Base-by-base conservation (phyloP, 1,139 yeast species). In the Hanseniaspora gamundiae region DNA sequence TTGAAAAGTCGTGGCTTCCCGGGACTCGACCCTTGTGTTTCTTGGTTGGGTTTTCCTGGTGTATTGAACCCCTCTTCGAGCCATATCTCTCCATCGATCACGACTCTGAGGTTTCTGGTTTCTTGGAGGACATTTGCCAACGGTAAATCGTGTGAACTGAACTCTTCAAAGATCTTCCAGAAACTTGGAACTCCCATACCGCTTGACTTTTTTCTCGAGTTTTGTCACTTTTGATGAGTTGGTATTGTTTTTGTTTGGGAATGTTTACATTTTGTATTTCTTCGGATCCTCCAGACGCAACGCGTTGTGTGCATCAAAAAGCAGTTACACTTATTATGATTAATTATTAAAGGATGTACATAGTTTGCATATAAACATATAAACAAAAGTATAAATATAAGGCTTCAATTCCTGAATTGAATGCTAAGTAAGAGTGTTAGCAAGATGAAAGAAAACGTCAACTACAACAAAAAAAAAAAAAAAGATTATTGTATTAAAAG, bases 21-120 rank as follows among this genome's bases (percentile, higher is more conserved):
- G 13, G 39, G 39, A 16, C 36, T 33, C 4, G 31, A 31, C 6
- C 17, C 24, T 17, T 21, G 14, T 16, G 16, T n/a, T 13, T 20
- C 24, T 29, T 35, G 28, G 2, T 29, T 36, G 16, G 40, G 4
- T 5, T 7, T n/a, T 22, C 20, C 26, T 16, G 35, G 42, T 14
- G 39, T 38, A 20, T 24, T 19, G 16, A 10, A 11, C 3, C 40
- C 38, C 16, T 40, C 41, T 28, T 35, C 36, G 2, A 43, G 16
- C 10, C 42, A 39, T 10, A 27, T 9, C 19, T 41, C 41, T 3
- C 41, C 27, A 20, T 43, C 45, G 8, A 43, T 20, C 2, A 30
- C 45, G 9, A 43, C n/a, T 2, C 28, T 20, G 10, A 36, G 7
- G n/a, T 14, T 14, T 22, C 22, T 36, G 11, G 3, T 21, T 36